Conservation (phyloP, 371 early-diverging fungal species). For the Mucor sp. region DNA sequence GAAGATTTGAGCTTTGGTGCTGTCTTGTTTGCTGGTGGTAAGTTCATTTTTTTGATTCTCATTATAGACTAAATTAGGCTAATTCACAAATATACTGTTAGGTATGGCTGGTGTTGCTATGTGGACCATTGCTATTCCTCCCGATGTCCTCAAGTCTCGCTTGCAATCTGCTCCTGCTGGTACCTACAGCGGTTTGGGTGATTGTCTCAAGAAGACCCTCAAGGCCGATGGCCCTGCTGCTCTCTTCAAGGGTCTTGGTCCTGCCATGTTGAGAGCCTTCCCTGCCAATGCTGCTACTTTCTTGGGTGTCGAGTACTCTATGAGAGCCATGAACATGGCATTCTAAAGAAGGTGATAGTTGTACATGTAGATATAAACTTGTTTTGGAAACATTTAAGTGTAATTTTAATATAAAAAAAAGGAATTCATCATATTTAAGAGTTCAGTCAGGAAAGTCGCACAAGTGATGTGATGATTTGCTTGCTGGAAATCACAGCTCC, state of each 20-base stretch:
- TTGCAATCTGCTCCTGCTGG: constrained; percentile 95
- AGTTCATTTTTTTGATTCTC: constrained; percentile 7
- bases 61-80: neutral
- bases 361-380: constrained; percentile 12
- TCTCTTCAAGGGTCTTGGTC: constrained; percentile 95
- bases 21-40: constrained; percentile 94
- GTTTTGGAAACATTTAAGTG: constrained; percentile 8
- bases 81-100: constrained; percentile 4
- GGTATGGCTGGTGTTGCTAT: constrained; percentile 83
- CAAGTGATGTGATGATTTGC: neutral
- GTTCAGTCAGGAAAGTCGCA: constrained; percentile 3
- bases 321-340: constrained; percentile 46
- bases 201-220: constrained; percentile 82
- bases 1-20: constrained; percentile 76
- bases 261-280: constrained; percentile 72
- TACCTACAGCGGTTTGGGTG: constrained; percentile 81
- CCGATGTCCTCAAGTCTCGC: constrained; percentile 97
- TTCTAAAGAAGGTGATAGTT: constrained; percentile 30
- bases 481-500: neutral
- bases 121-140: constrained; percentile 89
- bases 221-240: constrained; percentile 88
- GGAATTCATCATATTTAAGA: constrained; percentile 1
- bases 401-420: constrained; percentile 6
- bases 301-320: constrained; percentile 54
- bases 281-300: constrained; percentile 75